These are phyloP conservation scores for Hibiscus syriacus DNA, from an alignment of 345 rosid species.

Conservation along the genomic window DNA sequence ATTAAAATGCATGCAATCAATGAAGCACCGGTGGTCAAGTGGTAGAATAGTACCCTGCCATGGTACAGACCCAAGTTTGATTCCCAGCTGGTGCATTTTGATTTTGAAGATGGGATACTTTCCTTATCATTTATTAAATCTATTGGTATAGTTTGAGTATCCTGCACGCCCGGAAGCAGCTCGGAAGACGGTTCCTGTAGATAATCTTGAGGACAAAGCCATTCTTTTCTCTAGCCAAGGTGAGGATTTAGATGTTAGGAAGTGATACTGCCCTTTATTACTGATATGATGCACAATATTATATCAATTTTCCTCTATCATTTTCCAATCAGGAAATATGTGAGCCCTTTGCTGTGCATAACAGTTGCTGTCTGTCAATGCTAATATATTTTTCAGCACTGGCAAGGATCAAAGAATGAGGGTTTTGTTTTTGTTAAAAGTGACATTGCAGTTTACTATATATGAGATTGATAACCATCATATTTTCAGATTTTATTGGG, in stretches of 20 bases:
- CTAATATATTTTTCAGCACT: too few relatives aligned
- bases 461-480: too few relatives aligned
- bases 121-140: not conserved
- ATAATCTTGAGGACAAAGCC: conserved; percentile 88
- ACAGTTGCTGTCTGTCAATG: too few relatives aligned
- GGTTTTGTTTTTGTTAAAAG: too few relatives aligned
- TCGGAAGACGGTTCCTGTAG: conserved; percentile 60
- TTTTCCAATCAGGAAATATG: not conserved
- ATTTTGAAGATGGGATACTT: too few relatives aligned
- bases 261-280: not conserved
- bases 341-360: not conserved
- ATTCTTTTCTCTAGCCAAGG: conserved; percentile 80
- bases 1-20: too few relatives aligned
- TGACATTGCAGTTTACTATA: too few relatives aligned
- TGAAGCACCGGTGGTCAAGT: conserved; percentile 55
- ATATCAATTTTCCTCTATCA: not conserved
- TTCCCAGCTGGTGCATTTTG: conserved; percentile 12
- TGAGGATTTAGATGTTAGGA: conserved; percentile 15
- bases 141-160: conserved; percentile 65
- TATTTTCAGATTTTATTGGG: too few relatives aligned
- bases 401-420: too few relatives aligned
- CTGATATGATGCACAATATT: not conserved
- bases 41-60: conserved; percentile 83
- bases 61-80: conserved; percentile 81
- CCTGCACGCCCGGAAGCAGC: conserved; percentile 77